A percentile compares a stretch with the other conserved stretches of the same genome.
Conservation (phyloP, 2,329 filamentous ascomycete species). For the Dactylonectria estremocensis region DNA sequence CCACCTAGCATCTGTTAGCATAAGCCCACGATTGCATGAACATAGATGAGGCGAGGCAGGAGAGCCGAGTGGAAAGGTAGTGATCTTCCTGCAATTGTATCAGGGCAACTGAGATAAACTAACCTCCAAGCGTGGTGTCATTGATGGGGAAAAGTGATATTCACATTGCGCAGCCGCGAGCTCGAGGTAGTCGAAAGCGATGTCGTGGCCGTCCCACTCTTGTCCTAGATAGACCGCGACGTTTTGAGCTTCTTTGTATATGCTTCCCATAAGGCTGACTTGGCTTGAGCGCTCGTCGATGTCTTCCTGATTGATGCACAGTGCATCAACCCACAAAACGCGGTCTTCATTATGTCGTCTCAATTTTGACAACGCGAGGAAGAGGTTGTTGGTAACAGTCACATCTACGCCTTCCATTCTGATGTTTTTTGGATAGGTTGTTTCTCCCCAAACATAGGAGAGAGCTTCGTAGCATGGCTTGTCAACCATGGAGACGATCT, state of each 20-base stretch:
- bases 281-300: not conserved
- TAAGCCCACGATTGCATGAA: not conserved
- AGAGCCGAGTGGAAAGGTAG: not conserved
- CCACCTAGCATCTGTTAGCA: not conserved
- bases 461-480: not conserved
- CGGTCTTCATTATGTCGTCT: not conserved
- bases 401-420: not conserved
- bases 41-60: not conserved
- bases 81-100: not conserved
- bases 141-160: not conserved
- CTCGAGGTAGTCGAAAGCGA: not conserved
- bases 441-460: not conserved
- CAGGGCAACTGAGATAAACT: not conserved
- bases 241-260: not conserved
- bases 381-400: not conserved
- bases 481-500: not conserved
- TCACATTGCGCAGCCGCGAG: not conserved
- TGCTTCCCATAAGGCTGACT: not conserved
- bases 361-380: not conserved
- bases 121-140: not conserved
- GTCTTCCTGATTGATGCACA: not conserved
- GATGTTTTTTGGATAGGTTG: not conserved
- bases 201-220: not conserved
- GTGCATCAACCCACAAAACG: not conserved
- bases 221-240: not conserved